phyloP scores from a whole-genome alignment of 345 rosid genomes.

The Stellera chamaejasme region DNA sequence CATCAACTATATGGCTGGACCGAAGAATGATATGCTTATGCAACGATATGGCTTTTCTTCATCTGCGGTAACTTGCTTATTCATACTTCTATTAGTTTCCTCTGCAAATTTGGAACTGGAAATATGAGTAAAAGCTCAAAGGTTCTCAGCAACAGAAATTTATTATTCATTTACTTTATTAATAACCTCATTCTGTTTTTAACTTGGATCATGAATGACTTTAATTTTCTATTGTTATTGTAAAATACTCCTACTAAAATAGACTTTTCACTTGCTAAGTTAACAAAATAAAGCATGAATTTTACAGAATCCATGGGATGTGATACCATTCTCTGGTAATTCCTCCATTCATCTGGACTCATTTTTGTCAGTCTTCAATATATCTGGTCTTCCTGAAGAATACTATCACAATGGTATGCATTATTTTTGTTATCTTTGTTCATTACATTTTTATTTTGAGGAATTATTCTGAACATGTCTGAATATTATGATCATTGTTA shows the following conservation, averaged over 20 bases:
- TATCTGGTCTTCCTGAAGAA: slow-evolving; percentile 80
- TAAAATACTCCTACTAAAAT: too few relatives aligned
- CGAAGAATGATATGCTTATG: slow-evolving; percentile 55
- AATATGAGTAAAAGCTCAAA: not conserved
- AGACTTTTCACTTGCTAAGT: too few relatives aligned
- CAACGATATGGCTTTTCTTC: slow-evolving; percentile 95
- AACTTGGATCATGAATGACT: too few relatives aligned
- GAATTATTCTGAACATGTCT: not conserved
- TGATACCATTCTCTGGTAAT: slow-evolving; percentile 62
- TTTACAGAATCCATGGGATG: slow-evolving; percentile 94
- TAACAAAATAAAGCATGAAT: slow-evolving; percentile 4
- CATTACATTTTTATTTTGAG: not conserved
- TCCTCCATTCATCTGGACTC: slow-evolving; percentile 76
- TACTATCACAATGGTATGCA: slow-evolving; percentile 69
- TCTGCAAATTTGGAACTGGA: not conserved
- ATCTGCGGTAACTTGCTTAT: slow-evolving; percentile 49
- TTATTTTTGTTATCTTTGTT: not conserved
- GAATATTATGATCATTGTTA: not conserved
- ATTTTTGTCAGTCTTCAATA: slow-evolving; percentile 69
- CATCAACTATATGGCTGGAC: slow-evolving; percentile 62
- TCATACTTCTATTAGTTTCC: slow-evolving; percentile 1
- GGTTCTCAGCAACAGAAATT: too few relatives aligned
- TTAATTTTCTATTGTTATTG: too few relatives aligned
- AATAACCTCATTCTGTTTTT: too few relatives aligned
- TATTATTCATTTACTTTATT: too few relatives aligned